Evolutionary conservation across 2,329 filamentous ascomycete species (phyloP), one percentile per base, ranked within the genome.

Genomic region (Fusarium foetens): DNA sequence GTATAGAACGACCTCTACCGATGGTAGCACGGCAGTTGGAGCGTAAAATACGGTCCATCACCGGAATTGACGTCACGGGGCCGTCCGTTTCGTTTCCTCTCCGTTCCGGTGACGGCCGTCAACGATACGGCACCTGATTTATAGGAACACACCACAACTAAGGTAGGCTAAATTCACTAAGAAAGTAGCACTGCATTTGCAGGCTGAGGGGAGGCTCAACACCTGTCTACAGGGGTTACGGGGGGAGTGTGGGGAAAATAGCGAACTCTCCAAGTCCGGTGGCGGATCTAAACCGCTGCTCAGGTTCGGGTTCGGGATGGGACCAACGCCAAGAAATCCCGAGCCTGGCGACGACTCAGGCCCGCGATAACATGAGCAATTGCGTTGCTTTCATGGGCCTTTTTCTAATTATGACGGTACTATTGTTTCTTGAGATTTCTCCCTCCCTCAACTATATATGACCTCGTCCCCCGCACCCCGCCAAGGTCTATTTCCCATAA

Each of bases 381-480:
- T 46, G 12, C 17, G 17, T 45, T n/a, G 29, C 5, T 23, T 43
- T 66, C 41, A 62, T 52, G 41, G 51, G 21, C 21, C 21, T 29
- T 49, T 39, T 41, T 29, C 36, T 54, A 39, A 21, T 35, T 55
- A 71, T 66, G 66, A 76, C 58, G 61, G 65, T 64, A 49, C 25
- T 13, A 5, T 36, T 36, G 23, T 38, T 51, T 46, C 52, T 63
- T 41, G 16, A 68, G 23, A 64, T 53, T 51, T 68, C 45, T 51
- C 45, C 23, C 38, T 43, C 61, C n/a, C 33, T 38, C 41, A 58
- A 64, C 43, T 76, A 76, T 76, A 76, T 76, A 76, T 75, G 62
- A 63, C 55, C 63, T 63, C 48, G 31, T 57, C 66, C 74, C 71
- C 75, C 75, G 59, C 73, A 71, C 62, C 55, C 39, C 38, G 57